Conservation (phyloP, 2,329 filamentous ascomycete species). For the Beauveria sp. region DNA sequence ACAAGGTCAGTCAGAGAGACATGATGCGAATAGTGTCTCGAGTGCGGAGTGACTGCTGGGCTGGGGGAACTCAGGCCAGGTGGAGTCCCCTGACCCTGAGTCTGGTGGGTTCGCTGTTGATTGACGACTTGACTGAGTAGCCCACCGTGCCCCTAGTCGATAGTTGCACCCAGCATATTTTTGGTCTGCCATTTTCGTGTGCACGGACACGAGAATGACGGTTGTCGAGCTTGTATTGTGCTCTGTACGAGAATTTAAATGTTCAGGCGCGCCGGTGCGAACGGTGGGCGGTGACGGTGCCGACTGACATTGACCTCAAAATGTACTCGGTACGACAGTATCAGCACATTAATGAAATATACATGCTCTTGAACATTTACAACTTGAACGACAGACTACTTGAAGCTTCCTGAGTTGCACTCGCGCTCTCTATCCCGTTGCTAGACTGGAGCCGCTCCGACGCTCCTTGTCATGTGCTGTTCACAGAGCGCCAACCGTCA, state of each 20-base stretch:
- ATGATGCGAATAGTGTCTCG: slow-evolving; percentile 27
- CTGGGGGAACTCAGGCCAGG: not conserved
- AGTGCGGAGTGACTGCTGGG: slow-evolving; percentile 18
- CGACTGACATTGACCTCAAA: not conserved
- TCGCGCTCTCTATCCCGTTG: not conserved
- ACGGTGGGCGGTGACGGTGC: not conserved
- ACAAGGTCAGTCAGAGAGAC: slow-evolving; percentile 3
- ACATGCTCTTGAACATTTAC: not conserved
- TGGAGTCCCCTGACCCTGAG: slow-evolving; percentile 11
- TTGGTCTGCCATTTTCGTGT: not conserved
- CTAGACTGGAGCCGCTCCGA: not conserved
- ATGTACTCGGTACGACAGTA: not conserved
- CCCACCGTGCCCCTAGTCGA: not conserved
- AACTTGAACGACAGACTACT: not conserved
- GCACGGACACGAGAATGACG: not conserved
- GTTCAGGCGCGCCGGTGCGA: not conserved
- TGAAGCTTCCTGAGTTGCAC: not conserved
- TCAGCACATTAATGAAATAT: not conserved
- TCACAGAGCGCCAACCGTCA: not conserved
- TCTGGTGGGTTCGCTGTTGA: not conserved
- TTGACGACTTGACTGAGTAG: not conserved
- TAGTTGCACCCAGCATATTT: slow-evolving; percentile 1
- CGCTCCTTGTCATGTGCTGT: not conserved
- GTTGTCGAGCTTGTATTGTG: not conserved
- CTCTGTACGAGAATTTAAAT: not conserved